phyloP scores from a whole-genome alignment of 2,329 filamentous ascomycete species.

The Arthroderma sp. region DNA sequence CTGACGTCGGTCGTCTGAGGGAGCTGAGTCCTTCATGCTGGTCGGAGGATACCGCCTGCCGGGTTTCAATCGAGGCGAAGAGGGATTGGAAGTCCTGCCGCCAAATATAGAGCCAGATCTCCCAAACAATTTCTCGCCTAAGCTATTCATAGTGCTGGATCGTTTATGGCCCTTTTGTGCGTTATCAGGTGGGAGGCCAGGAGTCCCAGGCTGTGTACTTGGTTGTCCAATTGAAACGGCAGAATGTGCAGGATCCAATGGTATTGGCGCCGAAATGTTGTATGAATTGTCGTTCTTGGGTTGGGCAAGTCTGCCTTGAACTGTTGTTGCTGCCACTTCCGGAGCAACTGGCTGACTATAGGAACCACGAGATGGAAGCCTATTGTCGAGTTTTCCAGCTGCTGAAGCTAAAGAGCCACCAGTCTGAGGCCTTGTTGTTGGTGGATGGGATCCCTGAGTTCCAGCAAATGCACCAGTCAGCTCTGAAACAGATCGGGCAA shows the following conservation, averaged over 20 bases:
- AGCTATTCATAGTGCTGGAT: conserved; percentile 64
- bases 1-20: conserved; percentile 44
- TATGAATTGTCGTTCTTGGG: conserved; percentile 55
- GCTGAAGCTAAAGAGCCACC: conserved; percentile 64
- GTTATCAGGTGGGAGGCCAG: conserved; percentile 39
- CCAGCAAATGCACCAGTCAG: conserved; percentile 41
- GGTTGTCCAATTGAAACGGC: conserved; percentile 47
- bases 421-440: conserved; percentile 56
- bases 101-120: conserved; percentile 71
- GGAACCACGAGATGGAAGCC: conserved; percentile 61
- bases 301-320: conserved; percentile 79
- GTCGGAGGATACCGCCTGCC: conserved; percentile 72
- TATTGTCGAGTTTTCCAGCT: conserved; percentile 32
- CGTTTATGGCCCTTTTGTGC: conserved; percentile 45
- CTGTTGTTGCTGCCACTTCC: conserved; percentile 76
- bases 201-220: conserved; percentile 45
- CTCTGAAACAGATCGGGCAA: conserved; percentile 44
- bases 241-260: conserved; percentile 40
- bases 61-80: conserved; percentile 31
- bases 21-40: conserved; percentile 56
- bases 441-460: conserved; percentile 29
- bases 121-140: conserved; percentile 74
- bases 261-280: conserved; percentile 55
- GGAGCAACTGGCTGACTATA: conserved; percentile 85
- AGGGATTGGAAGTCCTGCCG: conserved; percentile 30